Percentiles rank a stretch among this genome's conserved stretches.
These are phyloP conservation scores for Metschnikowia borealis DNA, from an alignment of 805 yeast genomes.

Conservation along the genomic window DNA sequence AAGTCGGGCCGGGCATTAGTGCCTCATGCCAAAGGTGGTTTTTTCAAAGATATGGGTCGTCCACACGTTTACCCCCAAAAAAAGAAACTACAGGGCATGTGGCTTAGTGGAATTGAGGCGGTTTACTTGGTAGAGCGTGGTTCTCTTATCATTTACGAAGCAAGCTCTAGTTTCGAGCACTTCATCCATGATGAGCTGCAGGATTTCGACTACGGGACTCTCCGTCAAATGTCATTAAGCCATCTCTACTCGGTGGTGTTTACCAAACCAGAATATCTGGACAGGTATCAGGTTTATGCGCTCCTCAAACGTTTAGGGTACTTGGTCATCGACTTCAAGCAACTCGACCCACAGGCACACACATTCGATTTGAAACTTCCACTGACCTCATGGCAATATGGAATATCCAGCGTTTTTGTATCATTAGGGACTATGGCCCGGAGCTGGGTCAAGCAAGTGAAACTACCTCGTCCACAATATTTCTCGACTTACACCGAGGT, in stretches of 20 bases:
- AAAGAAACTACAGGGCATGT: slow-evolving; percentile 27
- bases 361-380: background rate
- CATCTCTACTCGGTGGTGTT: slow-evolving; percentile 57
- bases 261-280: slow-evolving; percentile 33
- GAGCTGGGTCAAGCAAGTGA: background rate
- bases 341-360: background rate
- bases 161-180: slow-evolving; percentile 17
- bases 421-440: background rate
- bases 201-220: slow-evolving; percentile 20
- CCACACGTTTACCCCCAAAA: slow-evolving; percentile 18
- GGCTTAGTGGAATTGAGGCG: slow-evolving; percentile 63
- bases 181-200: slow-evolving; percentile 21
- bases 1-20: slow-evolving; percentile 29
- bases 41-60: slow-evolving; percentile 70
- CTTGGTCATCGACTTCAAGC: slow-evolving; percentile 36
- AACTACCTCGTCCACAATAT: slow-evolving; percentile 14
- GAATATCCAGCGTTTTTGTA: background rate
- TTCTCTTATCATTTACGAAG: slow-evolving; percentile 29
- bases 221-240: slow-evolving; percentile 51
- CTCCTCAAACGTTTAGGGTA: slow-evolving; percentile 77
- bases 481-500: slow-evolving; percentile 24
- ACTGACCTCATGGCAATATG: background rate
- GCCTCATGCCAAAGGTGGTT: slow-evolving; percentile 61
- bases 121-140: slow-evolving; percentile 83
- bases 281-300: slow-evolving; percentile 64